A percentile compares a stretch with the other conserved stretches of the same genome.
Evolutionary conservation across 2,329 filamentous ascomycete species (phyloP).

Genomic region (Karstenula rhodostoma): DNA sequence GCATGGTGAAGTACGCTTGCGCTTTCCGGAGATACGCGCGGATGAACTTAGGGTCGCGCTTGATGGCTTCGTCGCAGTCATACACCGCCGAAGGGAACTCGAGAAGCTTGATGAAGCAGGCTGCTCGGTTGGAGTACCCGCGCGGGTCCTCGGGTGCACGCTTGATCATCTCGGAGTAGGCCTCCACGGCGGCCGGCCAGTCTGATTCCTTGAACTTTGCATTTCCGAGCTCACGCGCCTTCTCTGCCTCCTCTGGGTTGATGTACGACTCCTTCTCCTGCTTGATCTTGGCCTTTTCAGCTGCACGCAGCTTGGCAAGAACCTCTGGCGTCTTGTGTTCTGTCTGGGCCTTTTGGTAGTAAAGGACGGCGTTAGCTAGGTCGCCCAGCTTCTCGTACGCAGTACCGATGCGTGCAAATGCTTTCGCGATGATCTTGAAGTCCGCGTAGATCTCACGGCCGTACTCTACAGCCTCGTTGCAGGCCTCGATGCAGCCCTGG

Average conservation of each 20-base stretch:
- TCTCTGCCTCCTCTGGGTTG: slow-evolving; percentile 89
- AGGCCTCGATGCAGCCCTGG: slow-evolving; percentile 83
- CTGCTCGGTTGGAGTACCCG: slow-evolving; percentile 96
- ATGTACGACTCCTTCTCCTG: slow-evolving; percentile 81
- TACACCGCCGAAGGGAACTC: slow-evolving; percentile 92
- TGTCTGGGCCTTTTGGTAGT: slow-evolving; percentile 92
- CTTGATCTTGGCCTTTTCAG: slow-evolving; percentile 84
- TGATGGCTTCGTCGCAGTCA: slow-evolving; percentile 91
- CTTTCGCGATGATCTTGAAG: slow-evolving; percentile 98
- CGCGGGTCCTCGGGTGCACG: slow-evolving; percentile 90
- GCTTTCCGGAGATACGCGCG: slow-evolving; percentile 96
- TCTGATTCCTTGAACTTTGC: slow-evolving; percentile 96
- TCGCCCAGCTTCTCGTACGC: slow-evolving; percentile 92
- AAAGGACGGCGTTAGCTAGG: slow-evolving; percentile 78
- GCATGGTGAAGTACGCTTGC: slow-evolving; percentile 95
- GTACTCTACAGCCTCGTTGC: slow-evolving; percentile 87
- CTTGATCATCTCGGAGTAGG: slow-evolving; percentile 97
- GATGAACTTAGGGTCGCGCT: slow-evolving; percentile 90
- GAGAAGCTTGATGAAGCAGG: slow-evolving; percentile 95
- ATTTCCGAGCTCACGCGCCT: slow-evolving; percentile 93
- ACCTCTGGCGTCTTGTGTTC: slow-evolving; percentile 97
- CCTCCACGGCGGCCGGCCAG: slow-evolving; percentile 92
- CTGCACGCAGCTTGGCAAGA: slow-evolving; percentile 87
- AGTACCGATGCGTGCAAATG: slow-evolving; percentile 94
- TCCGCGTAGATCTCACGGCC: slow-evolving; percentile 90